These are phyloP conservation scores for Saturnispora besseyi DNA, from an alignment of 805 yeast genomes.

Conservation along the genomic window DNA sequence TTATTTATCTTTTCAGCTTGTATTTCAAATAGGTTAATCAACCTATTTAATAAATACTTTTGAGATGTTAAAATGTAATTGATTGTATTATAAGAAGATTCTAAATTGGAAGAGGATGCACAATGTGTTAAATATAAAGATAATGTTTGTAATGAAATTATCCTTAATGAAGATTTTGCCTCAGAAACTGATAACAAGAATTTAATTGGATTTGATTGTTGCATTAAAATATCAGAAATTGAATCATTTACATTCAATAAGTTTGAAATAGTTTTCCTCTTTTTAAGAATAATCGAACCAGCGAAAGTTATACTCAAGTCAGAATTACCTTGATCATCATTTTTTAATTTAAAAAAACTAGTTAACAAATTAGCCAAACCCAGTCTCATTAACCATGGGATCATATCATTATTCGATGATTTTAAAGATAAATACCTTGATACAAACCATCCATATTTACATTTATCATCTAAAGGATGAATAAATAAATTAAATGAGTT, in stretches of 20 bases:
- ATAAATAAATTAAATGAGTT: slow-evolving; percentile 14
- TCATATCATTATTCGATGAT: slow-evolving; percentile 3
- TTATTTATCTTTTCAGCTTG: slow-evolving; percentile 11
- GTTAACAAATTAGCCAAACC: slow-evolving; percentile 30
- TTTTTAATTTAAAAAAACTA: slow-evolving; percentile 26
- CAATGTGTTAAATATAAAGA: slow-evolving; percentile 18
- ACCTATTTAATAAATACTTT: slow-evolving; percentile 7
- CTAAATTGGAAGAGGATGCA: slow-evolving; percentile 3
- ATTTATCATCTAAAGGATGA: slow-evolving; percentile 5
- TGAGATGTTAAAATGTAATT: not conserved
- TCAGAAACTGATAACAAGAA: slow-evolving; percentile 20
- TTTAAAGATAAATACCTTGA: slow-evolving; percentile 12
- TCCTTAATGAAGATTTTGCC: slow-evolving; percentile 5
- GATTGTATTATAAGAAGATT: not conserved
- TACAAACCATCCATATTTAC: slow-evolving; percentile 19
- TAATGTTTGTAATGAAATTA: slow-evolving; percentile 26
- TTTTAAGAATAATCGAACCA: not conserved
- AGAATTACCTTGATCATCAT: not conserved
- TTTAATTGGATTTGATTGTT: slow-evolving; percentile 10
- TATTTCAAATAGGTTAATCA: slow-evolving; percentile 16
- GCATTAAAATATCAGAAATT: not conserved
- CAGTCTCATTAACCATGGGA: slow-evolving; percentile 34
- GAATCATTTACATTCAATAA: not conserved
- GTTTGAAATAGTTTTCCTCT: slow-evolving; percentile 1
- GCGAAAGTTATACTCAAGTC: not conserved